Conservation (phyloP, 805 yeast species). For the Yarrowia sp. region DNA sequence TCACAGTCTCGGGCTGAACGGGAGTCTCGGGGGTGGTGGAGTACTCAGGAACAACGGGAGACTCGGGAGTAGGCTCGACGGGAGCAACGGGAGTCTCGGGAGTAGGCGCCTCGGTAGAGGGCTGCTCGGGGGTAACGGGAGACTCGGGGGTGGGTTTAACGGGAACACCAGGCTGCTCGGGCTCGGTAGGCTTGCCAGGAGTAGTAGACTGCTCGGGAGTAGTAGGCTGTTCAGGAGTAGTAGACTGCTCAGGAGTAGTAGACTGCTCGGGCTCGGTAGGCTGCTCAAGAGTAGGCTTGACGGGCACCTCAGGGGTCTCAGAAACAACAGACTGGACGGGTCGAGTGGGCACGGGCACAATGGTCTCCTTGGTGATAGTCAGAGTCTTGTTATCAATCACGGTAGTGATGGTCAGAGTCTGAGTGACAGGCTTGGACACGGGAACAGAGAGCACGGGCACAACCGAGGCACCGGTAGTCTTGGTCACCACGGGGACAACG, state of each 20-base stretch:
- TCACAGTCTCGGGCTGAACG: neutral
- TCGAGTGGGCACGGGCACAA: slow-evolving; percentile 15
- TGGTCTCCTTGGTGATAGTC: slow-evolving; percentile 15
- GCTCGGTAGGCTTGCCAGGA: too few species aligned
- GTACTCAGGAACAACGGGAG: slow-evolving; percentile 8
- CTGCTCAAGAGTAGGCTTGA: too few species aligned
- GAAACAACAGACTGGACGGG: slow-evolving; percentile 11
- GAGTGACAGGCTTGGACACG: slow-evolving; percentile 1
- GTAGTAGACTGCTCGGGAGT: too few species aligned
- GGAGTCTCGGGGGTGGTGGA: slow-evolving; percentile 1
- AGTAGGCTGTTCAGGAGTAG: too few species aligned
- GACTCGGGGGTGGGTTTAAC: neutral
- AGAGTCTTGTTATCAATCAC: slow-evolving; percentile 19
- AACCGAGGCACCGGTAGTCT: too few species aligned
- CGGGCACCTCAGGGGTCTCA: neutral
- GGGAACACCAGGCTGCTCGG: neutral
- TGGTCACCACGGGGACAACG: neutral
- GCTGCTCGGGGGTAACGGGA: too few species aligned
- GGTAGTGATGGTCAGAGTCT: slow-evolving; percentile 6
- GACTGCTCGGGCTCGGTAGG: too few species aligned
- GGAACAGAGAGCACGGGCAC: neutral
- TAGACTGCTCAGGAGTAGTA: too few species aligned
- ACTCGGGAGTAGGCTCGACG: neutral
- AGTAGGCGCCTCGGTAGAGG: too few species aligned
- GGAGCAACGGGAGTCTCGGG: neutral